These are phyloP conservation scores for Scleroderma bovista DNA, from an alignment of 768 basidiomycete genomes.

Conservation along the genomic window DNA sequence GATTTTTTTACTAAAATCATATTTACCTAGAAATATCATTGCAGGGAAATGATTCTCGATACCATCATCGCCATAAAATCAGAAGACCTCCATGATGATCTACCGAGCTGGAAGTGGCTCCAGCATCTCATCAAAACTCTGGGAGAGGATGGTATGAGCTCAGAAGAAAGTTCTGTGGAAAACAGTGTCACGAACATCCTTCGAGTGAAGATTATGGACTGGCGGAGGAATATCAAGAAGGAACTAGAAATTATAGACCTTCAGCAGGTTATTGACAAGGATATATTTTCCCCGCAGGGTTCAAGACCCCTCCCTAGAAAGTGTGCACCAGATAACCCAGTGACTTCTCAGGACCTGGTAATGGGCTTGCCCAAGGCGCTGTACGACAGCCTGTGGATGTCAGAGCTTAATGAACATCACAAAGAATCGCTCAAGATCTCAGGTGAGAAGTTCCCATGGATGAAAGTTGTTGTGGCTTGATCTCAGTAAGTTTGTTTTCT, in stretches of 20 bases:
- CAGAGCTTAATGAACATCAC: not conserved
- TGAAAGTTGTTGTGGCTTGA: not conserved
- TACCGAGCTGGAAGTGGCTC: slow-evolving; percentile 5
- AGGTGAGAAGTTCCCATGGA: not conserved
- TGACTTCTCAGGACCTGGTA: not conserved
- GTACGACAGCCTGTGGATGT: slow-evolving; percentile 4
- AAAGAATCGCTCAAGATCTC: not conserved
- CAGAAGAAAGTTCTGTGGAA: slow-evolving; percentile 7
- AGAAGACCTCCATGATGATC: not conserved
- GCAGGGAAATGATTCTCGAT: not conserved
- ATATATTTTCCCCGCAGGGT: slow-evolving; percentile 1
- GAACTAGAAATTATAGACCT: not conserved
- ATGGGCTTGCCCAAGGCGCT: not conserved
- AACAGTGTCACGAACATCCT: slow-evolving; percentile 3
- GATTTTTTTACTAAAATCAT: not conserved
- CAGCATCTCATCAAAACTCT: not conserved
- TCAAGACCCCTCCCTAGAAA: not conserved
- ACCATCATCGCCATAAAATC: not conserved
- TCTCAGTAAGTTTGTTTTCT: no score
- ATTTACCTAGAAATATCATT: slow-evolving; percentile 2
- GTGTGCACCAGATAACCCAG: not conserved
- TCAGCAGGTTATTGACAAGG: not conserved
- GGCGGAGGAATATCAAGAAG: not conserved
- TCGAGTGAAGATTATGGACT: slow-evolving; percentile 5
- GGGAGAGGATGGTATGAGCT: slow-evolving; percentile 11